Conservation (phyloP, 2,329 filamentous ascomycete genomes). For the Phoma sp. region DNA sequence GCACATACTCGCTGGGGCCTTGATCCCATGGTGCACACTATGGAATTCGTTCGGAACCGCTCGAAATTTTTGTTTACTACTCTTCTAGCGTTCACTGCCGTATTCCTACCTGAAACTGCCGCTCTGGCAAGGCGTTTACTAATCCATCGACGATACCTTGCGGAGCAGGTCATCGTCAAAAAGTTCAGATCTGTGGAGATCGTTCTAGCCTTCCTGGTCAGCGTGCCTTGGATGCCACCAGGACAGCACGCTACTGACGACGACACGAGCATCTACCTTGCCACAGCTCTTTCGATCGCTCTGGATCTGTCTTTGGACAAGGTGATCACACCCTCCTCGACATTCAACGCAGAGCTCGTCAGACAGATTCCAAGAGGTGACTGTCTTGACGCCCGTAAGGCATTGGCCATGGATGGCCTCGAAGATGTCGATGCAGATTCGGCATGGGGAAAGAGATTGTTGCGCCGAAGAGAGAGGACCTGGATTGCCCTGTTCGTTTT, state of each 20-base stretch:
- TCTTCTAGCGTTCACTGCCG: conserved; percentile 71
- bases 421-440: conserved; percentile 67
- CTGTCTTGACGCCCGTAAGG: conserved; percentile 71
- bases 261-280: conserved; percentile 75
- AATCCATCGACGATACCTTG: conserved; percentile 69
- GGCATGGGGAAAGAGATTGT: conserved; percentile 65
- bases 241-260: conserved; percentile 73
- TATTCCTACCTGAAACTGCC: conserved; percentile 70
- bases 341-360: conserved; percentile 55
- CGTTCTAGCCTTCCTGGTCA: conserved; percentile 76
- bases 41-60: conserved; percentile 69
- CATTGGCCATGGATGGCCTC: conserved; percentile 73
- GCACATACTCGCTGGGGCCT: conserved; percentile 78
- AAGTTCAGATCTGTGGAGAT: conserved; percentile 76
- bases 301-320: conserved; percentile 75
- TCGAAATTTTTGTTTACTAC: conserved; percentile 77
- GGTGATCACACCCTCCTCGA: conserved; percentile 65
- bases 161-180: conserved; percentile 66
- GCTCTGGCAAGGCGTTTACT: conserved; percentile 72
- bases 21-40: conserved; percentile 71
- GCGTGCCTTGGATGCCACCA: conserved; percentile 77
- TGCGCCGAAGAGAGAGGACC: conserved; percentile 71
- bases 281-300: conserved; percentile 73
- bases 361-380: conserved; percentile 68
- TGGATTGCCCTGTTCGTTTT: conserved; percentile 78